Conservation (phyloP, 805 yeast genomes). For the Candida insectorum region DNA sequence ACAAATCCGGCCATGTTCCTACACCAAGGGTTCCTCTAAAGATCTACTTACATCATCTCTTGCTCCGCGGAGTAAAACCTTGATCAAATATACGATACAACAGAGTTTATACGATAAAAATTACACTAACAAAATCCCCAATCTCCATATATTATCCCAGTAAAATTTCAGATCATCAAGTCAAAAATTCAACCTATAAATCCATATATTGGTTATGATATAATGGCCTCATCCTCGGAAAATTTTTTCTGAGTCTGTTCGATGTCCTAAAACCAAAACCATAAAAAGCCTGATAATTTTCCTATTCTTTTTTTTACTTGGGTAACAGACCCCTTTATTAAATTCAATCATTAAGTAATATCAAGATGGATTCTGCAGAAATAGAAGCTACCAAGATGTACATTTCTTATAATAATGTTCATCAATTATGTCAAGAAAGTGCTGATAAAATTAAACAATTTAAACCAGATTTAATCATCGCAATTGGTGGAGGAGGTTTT, state of each 20-base stretch:
- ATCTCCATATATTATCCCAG: too few relatives aligned
- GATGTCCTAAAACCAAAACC: neutral
- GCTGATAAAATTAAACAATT: conserved; percentile 64
- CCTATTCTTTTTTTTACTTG: conserved; percentile 4
- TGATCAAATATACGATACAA: too few relatives aligned
- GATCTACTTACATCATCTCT: too few relatives aligned
- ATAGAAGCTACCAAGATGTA: conserved; percentile 47
- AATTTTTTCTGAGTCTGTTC: conserved; percentile 6
- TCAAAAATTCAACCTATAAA: too few relatives aligned
- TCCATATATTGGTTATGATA: too few relatives aligned
- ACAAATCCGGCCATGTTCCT: too few relatives aligned
- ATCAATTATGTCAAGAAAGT: conserved; percentile 63
- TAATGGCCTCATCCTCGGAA: conserved; percentile 7
- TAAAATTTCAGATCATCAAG: too few relatives aligned
- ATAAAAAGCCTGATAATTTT: conserved; percentile 4
- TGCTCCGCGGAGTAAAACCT: too few relatives aligned
- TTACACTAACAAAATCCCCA: too few relatives aligned
- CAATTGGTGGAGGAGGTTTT: conserved; percentile 97
- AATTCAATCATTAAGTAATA: neutral
- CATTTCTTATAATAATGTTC: conserved; percentile 78
- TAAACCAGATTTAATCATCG: conserved; percentile 87
- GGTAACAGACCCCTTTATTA: conserved; percentile 5
- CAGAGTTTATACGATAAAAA: too few relatives aligned
- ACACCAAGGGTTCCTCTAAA: too few relatives aligned
- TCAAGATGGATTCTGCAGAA: conserved; percentile 5